These are phyloP conservation scores for Otatea glauca DNA, from an alignment of 176 grass and related monocot genomes.

Conservation along the genomic window DNA sequence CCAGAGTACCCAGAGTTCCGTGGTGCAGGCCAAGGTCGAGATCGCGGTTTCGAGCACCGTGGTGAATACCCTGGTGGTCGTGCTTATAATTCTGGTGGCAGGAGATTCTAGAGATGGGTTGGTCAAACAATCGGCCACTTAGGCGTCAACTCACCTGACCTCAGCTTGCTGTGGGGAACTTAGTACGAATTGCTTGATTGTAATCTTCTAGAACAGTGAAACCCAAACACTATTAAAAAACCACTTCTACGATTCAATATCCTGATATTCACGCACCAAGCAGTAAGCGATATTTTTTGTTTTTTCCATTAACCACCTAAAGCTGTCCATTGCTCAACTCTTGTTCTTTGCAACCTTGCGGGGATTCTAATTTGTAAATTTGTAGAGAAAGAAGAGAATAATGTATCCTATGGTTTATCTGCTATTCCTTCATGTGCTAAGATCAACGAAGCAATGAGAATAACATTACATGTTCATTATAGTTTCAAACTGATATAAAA, in stretches of 20 bases:
- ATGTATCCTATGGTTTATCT: conserved; percentile 21
- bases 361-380: conserved; percentile 18
- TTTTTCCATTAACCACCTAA: background rate
- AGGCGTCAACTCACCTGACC: conserved; percentile 3
- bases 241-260: conserved; percentile 8
- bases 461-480: background rate
- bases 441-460: background rate
- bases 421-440: background rate
- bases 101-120: conserved; percentile 54
- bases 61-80: conserved; percentile 68
- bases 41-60: conserved; percentile 54
- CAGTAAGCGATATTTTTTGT: background rate
- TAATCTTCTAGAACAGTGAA: background rate
- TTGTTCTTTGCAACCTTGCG: conserved; percentile 18
- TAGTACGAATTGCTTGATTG: conserved; percentile 4
- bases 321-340: background rate
- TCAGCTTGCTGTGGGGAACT: conserved; percentile 1
- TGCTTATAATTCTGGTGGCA: conserved; percentile 75
- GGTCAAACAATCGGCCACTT: background rate
- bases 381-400: background rate
- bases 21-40: conserved; percentile 54
- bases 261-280: background rate
- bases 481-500: background rate
- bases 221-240: background rate
- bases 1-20: conserved; percentile 56